Conservation (phyloP, 2,329 filamentous ascomycete species). For the Xylariaceae sp. region DNA sequence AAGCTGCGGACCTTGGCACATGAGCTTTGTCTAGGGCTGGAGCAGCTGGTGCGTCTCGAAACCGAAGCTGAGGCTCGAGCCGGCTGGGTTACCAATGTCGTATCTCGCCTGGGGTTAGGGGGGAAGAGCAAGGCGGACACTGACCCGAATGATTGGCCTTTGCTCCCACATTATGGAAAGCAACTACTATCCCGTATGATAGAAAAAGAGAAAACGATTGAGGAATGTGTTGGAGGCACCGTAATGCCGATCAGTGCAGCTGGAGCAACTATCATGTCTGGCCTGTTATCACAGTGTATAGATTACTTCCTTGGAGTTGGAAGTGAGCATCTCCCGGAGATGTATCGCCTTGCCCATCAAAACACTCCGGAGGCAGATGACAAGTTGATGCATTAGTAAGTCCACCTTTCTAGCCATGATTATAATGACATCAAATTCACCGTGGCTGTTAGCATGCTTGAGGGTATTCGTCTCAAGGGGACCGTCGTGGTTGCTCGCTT, state of each 20-base stretch:
- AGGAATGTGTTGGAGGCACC: slow-evolving; percentile 59
- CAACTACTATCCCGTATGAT: slow-evolving; percentile 59
- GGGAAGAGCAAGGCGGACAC: not conserved
- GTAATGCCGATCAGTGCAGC: slow-evolving; percentile 59
- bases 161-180: slow-evolving; percentile 59
- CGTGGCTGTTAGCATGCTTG: slow-evolving; percentile 50
- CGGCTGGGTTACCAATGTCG: slow-evolving; percentile 49
- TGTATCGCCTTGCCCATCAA: slow-evolving; percentile 54
- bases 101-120: slow-evolving; percentile 33
- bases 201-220: slow-evolving; percentile 53
- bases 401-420: not conserved
- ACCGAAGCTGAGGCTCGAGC: slow-evolving; percentile 52
- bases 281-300: slow-evolving; percentile 59
- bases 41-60: slow-evolving; percentile 53
- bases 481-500: slow-evolving; percentile 54
- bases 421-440: slow-evolving; percentile 24
- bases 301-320: slow-evolving; percentile 62
- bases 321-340: slow-evolving; percentile 51
- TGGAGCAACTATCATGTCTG: slow-evolving; percentile 61
- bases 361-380: slow-evolving; percentile 56
- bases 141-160: slow-evolving; percentile 38
- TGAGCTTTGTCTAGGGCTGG: slow-evolving; percentile 54
- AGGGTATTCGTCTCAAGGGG: slow-evolving; percentile 57
- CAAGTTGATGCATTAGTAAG: slow-evolving; percentile 39
- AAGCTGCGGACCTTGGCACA: slow-evolving; percentile 54